These are phyloP conservation scores for Boletus insuetus DNA, from an alignment of 768 basidiomycete species.

Conservation along the genomic window DNA sequence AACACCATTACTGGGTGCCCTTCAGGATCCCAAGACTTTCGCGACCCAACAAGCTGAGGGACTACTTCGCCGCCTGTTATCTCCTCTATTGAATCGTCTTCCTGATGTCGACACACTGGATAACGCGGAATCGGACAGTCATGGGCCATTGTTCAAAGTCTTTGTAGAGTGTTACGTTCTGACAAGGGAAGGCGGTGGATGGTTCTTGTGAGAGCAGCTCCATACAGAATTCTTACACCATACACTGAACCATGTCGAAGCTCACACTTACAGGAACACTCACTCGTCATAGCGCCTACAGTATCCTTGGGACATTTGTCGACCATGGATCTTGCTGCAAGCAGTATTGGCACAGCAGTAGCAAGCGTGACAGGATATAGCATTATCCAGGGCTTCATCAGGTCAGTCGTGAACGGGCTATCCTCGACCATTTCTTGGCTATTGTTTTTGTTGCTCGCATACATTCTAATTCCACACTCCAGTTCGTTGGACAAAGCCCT, in stretches of 20 bases:
- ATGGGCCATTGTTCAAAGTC: constrained; percentile 5
- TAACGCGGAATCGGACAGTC: constrained; percentile 4
- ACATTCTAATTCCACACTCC: constrained; percentile 10
- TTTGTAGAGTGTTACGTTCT: constrained; percentile 22
- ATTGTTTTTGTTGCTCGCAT: neutral
- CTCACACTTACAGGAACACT: constrained; percentile 21
- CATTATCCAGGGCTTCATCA: constrained; percentile 36
- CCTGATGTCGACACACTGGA: constrained; percentile 22
- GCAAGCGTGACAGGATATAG: constrained; percentile 43
- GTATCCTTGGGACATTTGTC: constrained; percentile 53
- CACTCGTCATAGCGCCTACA: constrained; percentile 24
- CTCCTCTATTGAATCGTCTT: constrained; percentile 14
- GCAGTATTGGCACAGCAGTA: constrained; percentile 41
- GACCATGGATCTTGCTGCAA: constrained; percentile 50
- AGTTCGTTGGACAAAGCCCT: constrained; percentile 24
- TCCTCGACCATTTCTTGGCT: neutral
- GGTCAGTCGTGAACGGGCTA: constrained; percentile 34
- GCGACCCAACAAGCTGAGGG: constrained; percentile 18
- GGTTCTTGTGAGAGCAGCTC: constrained; percentile 19
- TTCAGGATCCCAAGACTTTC: constrained; percentile 23
- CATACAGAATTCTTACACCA: neutral
- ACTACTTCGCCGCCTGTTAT: constrained; percentile 11
- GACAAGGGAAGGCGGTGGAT: constrained; percentile 20
- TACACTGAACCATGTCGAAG: constrained; percentile 10
- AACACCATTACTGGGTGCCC: constrained; percentile 23